Conservation (phyloP, 1,284 basidiomycete genomes). For the Ganoderma sp. region DNA sequence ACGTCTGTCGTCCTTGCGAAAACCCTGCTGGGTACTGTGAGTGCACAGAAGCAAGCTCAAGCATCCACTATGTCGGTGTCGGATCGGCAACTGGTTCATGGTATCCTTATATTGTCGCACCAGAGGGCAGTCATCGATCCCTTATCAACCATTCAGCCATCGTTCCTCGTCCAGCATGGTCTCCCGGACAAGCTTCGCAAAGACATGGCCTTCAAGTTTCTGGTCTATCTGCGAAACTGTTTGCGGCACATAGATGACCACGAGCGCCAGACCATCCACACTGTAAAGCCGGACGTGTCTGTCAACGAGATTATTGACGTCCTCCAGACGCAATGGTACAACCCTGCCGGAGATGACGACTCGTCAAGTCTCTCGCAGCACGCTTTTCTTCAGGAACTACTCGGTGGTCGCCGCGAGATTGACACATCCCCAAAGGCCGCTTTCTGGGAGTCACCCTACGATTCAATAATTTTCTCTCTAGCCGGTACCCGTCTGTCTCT, state of each 20-base stretch:
- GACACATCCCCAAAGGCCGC: neutral
- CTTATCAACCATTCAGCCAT: constrained; percentile 78
- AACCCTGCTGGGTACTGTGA: constrained; percentile 13
- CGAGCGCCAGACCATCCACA: constrained; percentile 35
- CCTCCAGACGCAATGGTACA: constrained; percentile 36
- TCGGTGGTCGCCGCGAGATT: constrained; percentile 19
- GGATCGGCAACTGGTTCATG: constrained; percentile 45
- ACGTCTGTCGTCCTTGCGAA: constrained; percentile 21
- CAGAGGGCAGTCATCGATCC: constrained; percentile 67
- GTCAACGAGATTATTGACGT: constrained; percentile 35
- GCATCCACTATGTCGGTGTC: constrained; percentile 1
- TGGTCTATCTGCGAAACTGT: constrained; percentile 73
- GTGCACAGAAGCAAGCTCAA: constrained; percentile 6
- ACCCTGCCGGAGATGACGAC: constrained; percentile 37
- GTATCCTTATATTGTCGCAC: constrained; percentile 56
- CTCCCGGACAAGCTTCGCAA: constrained; percentile 67
- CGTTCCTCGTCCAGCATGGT: constrained; percentile 78
- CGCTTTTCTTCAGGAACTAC: constrained; percentile 35
- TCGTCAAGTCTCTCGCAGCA: constrained; percentile 29
- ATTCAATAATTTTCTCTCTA: constrained; percentile 14
- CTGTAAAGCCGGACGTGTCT: constrained; percentile 25
- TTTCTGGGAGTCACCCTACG: constrained; percentile 16
- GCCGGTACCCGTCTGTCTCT: constrained; percentile 19
- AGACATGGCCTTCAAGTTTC: constrained; percentile 68
- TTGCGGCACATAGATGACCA: constrained; percentile 44